Conservation (phyloP, 2,329 filamentous ascomycete species). For the Madurella fahalii region DNA sequence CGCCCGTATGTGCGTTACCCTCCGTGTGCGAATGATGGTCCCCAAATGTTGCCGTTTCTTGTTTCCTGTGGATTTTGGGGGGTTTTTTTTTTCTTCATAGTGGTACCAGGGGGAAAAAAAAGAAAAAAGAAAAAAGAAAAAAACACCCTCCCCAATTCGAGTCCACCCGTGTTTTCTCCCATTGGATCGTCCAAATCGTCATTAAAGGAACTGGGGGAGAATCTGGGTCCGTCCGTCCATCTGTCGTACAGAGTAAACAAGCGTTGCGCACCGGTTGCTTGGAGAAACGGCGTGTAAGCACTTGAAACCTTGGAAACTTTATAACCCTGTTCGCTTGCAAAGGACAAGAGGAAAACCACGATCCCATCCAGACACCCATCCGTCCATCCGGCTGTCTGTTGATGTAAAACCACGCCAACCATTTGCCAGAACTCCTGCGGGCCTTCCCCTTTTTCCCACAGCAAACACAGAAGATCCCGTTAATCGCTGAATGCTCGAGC, state of each 20-base stretch:
- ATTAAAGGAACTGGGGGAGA: not conserved
- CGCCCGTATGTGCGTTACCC: slow-evolving; percentile 7
- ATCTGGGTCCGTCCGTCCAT: not conserved
- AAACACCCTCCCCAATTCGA: not conserved
- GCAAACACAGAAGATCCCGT: slow-evolving; percentile 13
- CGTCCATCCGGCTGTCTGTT: not conserved
- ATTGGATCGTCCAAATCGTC: not conserved
- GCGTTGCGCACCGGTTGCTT: not conserved
- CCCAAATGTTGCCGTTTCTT: slow-evolving; percentile 7
- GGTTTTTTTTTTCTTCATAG: slow-evolving; percentile 4
- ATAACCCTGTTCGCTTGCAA: not conserved
- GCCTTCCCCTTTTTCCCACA: not conserved
- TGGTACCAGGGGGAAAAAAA: not conserved
- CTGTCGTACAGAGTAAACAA: not conserved
- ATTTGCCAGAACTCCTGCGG: slow-evolving; percentile 19
- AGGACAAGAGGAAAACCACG: not conserved
- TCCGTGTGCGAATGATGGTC: slow-evolving; percentile 6
- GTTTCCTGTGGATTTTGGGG: not conserved
- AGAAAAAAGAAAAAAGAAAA: not conserved
- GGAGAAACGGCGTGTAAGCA: not conserved
- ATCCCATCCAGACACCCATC: not conserved
- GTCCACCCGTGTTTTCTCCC: not conserved
- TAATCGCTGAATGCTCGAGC: slow-evolving; percentile 18
- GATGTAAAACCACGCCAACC: slow-evolving; percentile 8
- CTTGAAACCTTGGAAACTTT: not conserved